These are phyloP conservation scores for Fusarium anthophilum DNA, from an alignment of 2,329 filamentous ascomycete species.

Conservation along the genomic window DNA sequence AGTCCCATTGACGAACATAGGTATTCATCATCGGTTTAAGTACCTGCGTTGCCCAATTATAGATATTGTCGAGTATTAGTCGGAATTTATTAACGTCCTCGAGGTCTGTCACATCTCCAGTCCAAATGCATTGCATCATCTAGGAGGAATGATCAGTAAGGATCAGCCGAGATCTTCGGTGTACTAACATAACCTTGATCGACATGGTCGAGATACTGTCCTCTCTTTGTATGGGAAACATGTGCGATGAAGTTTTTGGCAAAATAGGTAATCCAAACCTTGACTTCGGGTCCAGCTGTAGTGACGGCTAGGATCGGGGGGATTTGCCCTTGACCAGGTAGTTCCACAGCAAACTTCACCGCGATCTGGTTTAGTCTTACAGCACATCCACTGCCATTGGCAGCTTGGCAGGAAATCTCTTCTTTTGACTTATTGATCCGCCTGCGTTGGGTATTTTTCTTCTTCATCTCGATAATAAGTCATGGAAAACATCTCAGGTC, in stretches of 20 bases:
- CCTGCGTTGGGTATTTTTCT: background rate
- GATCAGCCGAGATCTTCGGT: too few species aligned
- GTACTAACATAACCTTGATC: too few species aligned
- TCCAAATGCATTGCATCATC: background rate
- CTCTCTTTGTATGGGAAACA: too few species aligned
- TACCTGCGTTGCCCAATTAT: background rate
- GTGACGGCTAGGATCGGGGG: conserved; percentile 24
- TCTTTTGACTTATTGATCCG: background rate
- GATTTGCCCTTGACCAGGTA: conserved; percentile 4
- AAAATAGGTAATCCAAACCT: conserved; percentile 32
- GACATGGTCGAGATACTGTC: too few species aligned
- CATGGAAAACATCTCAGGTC: background rate
- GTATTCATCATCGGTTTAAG: background rate
- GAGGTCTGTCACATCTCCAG: background rate
- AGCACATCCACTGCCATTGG: conserved; percentile 24
- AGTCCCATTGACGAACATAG: background rate
- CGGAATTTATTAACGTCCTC: background rate
- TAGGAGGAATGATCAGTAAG: background rate
- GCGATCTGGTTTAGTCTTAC: conserved; percentile 14
- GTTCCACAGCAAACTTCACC: background rate
- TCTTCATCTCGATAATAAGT: background rate
- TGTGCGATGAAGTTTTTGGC: too few species aligned
- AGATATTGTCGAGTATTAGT: background rate
- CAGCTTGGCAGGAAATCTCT: conserved; percentile 18
- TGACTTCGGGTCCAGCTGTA: conserved; percentile 24